phyloP scores from a whole-genome alignment of 768 basidiomycete species.

The Podaxis sp. region DNA sequence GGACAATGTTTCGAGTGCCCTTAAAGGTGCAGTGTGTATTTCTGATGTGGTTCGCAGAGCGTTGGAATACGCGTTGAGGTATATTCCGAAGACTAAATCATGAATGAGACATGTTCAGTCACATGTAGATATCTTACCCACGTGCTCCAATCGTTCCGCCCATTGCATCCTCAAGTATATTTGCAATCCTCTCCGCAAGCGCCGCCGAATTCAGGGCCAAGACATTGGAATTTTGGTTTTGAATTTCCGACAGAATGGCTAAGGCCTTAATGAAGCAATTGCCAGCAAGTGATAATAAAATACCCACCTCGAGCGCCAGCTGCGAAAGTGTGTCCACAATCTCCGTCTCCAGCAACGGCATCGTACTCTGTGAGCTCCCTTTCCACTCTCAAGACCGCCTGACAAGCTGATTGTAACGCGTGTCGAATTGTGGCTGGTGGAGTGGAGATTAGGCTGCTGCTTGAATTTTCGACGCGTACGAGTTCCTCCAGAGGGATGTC shows the following conservation, averaged over 20 bases:
- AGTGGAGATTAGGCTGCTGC: background rate
- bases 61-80: constrained; percentile 35
- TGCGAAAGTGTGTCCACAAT: constrained; percentile 59
- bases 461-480: no score
- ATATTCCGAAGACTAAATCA: constrained; percentile 40
- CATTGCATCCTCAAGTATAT: constrained; percentile 49
- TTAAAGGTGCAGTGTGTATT: constrained; percentile 15
- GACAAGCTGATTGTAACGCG: constrained; percentile 37
- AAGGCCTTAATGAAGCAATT: background rate
- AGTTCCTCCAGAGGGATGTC: background rate
- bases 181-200: constrained; percentile 32
- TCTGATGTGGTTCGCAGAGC: constrained; percentile 15
- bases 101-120: background rate
- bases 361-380: constrained; percentile 56
- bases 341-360: constrained; percentile 61
- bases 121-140: constrained; percentile 23
- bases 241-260: background rate
- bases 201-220: constrained; percentile 13
- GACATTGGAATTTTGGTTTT: background rate
- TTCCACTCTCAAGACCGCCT: constrained; percentile 42
- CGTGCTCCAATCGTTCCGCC: constrained; percentile 55
- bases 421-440: background rate
- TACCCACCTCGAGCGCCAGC: constrained; percentile 39
- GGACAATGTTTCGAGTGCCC: constrained; percentile 29
- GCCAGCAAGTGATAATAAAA: background rate